Conservation (phyloP, 2,329 filamentous ascomycete genomes). For the Rutstroemia sp. region DNA sequence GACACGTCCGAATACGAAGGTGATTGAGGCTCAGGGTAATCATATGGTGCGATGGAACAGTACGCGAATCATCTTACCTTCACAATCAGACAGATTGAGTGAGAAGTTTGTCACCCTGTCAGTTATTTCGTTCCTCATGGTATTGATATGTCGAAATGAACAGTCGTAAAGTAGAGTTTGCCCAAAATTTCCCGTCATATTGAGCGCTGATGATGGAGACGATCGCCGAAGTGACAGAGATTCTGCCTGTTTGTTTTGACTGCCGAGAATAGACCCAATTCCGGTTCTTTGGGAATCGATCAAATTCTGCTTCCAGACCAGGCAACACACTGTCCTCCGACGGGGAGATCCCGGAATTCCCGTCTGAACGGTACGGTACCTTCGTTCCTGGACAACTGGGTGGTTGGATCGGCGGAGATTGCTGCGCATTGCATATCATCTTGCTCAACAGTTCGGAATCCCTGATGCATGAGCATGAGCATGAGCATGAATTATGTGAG, state of each 20-base stretch:
- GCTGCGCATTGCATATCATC: conserved; percentile 5
- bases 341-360: background rate
- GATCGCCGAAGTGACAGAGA: background rate
- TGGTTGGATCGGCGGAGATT: conserved; percentile 1
- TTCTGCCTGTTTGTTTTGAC: background rate
- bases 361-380: conserved; percentile 5
- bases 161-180: background rate
- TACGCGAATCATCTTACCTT: background rate
- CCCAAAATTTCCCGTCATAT: background rate
- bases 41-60: background rate
- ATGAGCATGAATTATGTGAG: too few species aligned
- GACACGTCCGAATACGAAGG: conserved; percentile 5
- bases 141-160: background rate
- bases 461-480: background rate
- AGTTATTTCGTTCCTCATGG: too few species aligned
- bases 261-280: background rate
- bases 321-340: background rate
- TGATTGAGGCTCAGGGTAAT: conserved; percentile 4
- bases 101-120: too few species aligned
- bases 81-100: background rate
- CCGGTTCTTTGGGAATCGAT: background rate
- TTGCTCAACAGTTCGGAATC: conserved; percentile 6
- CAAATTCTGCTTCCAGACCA: background rate
- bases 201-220: background rate
- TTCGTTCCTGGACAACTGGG: background rate